Evolutionary conservation across 768 basidiomycete species (phyloP).

Genomic region (Termitomyces sp.): DNA sequence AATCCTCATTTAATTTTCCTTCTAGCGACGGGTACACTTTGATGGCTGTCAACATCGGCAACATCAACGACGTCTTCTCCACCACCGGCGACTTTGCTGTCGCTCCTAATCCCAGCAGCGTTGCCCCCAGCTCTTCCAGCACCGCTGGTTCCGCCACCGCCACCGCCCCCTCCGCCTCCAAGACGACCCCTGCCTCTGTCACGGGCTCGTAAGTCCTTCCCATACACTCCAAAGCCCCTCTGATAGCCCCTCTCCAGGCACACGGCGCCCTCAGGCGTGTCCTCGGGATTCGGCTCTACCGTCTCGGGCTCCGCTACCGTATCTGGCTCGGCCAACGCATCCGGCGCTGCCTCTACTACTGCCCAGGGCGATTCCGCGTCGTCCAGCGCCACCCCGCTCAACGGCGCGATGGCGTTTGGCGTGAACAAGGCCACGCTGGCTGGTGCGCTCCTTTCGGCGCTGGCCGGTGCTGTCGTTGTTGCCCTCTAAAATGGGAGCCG

Average conservation of each 20-base stretch:
- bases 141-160: constrained; percentile 1
- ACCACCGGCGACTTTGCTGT: constrained; percentile 38
- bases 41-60: constrained; percentile 35
- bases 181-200: constrained; percentile 2
- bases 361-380: constrained; percentile 2
- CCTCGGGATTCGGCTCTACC: constrained; percentile 13
- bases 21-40: constrained; percentile 44
- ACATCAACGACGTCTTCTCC: constrained; percentile 42
- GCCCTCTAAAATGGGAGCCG: constrained; percentile 27
- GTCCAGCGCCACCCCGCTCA: constrained; percentile 20
- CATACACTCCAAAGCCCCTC: neutral
- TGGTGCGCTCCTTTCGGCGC: constrained; percentile 34
- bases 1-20: neutral
- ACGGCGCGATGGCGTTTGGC: constrained; percentile 22
- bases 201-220: constrained; percentile 3
- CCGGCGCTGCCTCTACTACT: no score
- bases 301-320: constrained; percentile 11
- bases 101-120: constrained; percentile 14
- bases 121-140: constrained; percentile 6
- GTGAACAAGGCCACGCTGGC: constrained; percentile 27
- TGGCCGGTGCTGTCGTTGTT: constrained; percentile 43
- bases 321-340: no score
- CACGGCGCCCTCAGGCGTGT: no score
- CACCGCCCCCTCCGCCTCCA: constrained; percentile 9
- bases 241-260: neutral